Evolutionary conservation across 495 filamentous ascomycete species (phyloP).

Genomic region (Neurospora terricola): DNA sequence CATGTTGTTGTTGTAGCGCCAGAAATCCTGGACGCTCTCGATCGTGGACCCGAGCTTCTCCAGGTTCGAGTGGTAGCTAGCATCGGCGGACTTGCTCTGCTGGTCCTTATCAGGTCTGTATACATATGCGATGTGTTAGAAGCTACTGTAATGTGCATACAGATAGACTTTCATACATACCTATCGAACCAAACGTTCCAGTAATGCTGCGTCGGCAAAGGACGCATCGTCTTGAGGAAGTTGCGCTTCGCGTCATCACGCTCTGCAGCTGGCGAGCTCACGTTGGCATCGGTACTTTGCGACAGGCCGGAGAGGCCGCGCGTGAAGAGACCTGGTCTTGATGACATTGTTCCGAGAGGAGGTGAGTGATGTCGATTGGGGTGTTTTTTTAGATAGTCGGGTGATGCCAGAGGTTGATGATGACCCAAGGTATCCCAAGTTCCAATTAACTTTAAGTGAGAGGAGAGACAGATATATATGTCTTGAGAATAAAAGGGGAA

Average conservation of each 20-base stretch:
- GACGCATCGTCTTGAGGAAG: slow-evolving; percentile 48
- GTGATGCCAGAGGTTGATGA: neutral
- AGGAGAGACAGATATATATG: neutral
- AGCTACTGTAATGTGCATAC: neutral
- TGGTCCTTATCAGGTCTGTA: slow-evolving; percentile 7
- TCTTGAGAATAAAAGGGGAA: neutral
- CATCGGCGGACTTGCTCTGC: slow-evolving; percentile 30
- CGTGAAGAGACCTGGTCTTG: slow-evolving; percentile 43
- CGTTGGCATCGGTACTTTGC: slow-evolving; percentile 39
- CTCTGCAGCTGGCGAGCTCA: slow-evolving; percentile 45
- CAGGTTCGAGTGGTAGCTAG: slow-evolving; percentile 51
- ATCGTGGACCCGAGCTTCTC: slow-evolving; percentile 59
- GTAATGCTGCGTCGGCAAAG: slow-evolving; percentile 50
- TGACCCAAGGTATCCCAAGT: neutral
- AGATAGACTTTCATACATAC: slow-evolving; percentile 15
- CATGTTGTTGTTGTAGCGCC: slow-evolving; percentile 84
- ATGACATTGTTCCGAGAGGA: slow-evolving; percentile 26
- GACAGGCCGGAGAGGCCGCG: slow-evolving; percentile 42
- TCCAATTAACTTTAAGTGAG: neutral
- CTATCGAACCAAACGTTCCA: slow-evolving; percentile 52
- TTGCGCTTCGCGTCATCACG: slow-evolving; percentile 51
- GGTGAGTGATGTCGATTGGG: neutral
- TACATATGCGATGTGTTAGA: neutral
- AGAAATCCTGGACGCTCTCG: slow-evolving; percentile 71
- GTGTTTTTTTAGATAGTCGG: neutral